Base-by-base conservation (phyloP, 2,329 filamentous ascomycete species). In the Monosporascus sp. region DNA sequence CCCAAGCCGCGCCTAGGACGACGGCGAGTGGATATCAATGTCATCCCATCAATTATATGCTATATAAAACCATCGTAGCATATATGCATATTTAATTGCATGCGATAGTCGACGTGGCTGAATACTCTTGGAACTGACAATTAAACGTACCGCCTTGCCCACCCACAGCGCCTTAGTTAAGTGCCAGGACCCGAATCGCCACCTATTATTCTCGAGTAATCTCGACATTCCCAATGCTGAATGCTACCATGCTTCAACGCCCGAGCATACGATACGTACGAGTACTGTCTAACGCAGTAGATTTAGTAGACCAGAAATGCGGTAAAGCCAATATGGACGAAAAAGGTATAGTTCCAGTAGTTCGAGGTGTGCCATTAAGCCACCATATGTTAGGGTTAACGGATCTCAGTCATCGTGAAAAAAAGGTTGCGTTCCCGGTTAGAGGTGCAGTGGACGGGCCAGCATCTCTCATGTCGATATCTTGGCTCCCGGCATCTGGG, bases 381-480 rank as follows among this genome's bases (percentile, higher is more conserved):
- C 48, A n/a, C 17, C 19, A 41, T 16, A 24, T 20, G 44, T n/a
- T 31, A 26, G 9, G n/a, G 22, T n/a, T 31, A 26, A 40, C 6
- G 26, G 43, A 17, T 48, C 37, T 55, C 61, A 67, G 51, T 78
- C 71, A 54, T 80, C 77, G 52, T 76, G 74, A 64, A 82, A 81
- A 60, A 82, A 82, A 1, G 74, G 74, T 76, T 34, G 73, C 70
- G 60, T 73, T 76, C 45, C 71, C 72, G 48, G 71, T 73, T 52
- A 80, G 68, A 16, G 80, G 78, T 8, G 80, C 80, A 2, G 80
- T 81, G 8, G 79, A 79, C 7, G 80, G 78, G 6, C 77, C 78
- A 22, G 76, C 79, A 56, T 84, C 82, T 40, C 73, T 66, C 81
- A 84, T 84, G 22, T 79, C 76, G 31, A 83, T 71, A 52, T 84